Percentiles rank a stretch among this genome's conserved stretches.
Conservation (phyloP, 2,329 filamentous ascomycete species). For the Phialophora expanda region DNA sequence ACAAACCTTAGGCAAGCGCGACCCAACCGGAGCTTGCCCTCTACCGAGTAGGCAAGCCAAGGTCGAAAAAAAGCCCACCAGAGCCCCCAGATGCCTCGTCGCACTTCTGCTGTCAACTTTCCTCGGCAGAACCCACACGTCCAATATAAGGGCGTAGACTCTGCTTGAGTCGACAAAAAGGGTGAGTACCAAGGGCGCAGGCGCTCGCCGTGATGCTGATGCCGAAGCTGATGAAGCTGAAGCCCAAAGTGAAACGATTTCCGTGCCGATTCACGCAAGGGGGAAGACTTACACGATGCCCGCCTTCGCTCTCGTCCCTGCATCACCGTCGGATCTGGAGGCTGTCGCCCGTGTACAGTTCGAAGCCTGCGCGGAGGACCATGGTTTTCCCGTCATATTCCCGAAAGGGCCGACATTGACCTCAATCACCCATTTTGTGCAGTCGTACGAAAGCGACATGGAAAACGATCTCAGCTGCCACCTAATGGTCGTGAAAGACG, state of each 20-base stretch:
- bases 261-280: slow-evolving; percentile 2
- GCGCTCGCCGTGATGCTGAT: background rate
- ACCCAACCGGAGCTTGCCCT: background rate
- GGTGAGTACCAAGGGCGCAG: slow-evolving; percentile 1
- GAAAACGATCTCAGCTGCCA: slow-evolving; percentile 33
- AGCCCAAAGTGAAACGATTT: slow-evolving; percentile 5
- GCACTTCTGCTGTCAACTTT: background rate
- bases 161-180: background rate
- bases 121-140: background rate
- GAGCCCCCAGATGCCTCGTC: background rate
- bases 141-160: background rate
- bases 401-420: slow-evolving; percentile 32
- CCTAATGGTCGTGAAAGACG: slow-evolving; percentile 35
- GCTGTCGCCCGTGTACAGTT: slow-evolving; percentile 32
- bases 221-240: slow-evolving; percentile 9
- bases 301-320: slow-evolving; percentile 32
- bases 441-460: slow-evolving; percentile 28
- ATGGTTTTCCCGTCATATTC: slow-evolving; percentile 31
- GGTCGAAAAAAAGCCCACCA: background rate
- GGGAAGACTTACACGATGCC: slow-evolving; percentile 25
- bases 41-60: background rate
- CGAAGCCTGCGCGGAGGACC: slow-evolving; percentile 29
- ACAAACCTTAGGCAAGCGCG: background rate
- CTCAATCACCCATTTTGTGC: slow-evolving; percentile 32
- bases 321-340: slow-evolving; percentile 32